Evolutionary conservation across 257 asterid species (phyloP), one percentile per base, ranked within the genome.

Genomic region (Paraleonurus japonicus): DNA sequence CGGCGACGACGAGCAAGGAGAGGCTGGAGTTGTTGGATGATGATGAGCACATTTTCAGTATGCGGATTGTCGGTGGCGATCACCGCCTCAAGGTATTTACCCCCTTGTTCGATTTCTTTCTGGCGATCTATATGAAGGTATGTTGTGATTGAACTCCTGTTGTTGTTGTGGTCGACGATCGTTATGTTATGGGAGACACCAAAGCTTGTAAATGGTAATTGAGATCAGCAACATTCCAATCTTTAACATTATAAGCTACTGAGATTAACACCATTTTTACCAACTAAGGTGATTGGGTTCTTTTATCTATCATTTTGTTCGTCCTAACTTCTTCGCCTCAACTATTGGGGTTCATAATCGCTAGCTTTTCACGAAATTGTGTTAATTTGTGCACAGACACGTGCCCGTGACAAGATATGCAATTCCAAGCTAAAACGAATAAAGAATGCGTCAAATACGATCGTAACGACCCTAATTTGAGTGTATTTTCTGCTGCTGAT

Each of bases 11-110:
- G 24, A 89, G 98, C 85, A 85, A 81, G 84, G 98, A 89, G 78
- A 84, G 98, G 48, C 75, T 92, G 77, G 98, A 92, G 82, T 78
- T 80, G 43, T 82, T 92, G 72, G 96, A 92, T 51, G 96, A 89
- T n/a, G 87, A 89, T 55, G 90, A 92, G 28, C 96, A 84, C 76
- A 81, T 92, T 69, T 83, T 92, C 50, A 83, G 95, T 30, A 80
- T 92, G 85, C 78, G 90, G 84, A 92, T 88, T 79, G 96, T 92
- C 51, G 98, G 96, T 8, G 96, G 98, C 23, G 96, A 92, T 92
- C 98, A 92, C 79, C 88, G 96, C 80, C 90, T 89, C 61, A 85
- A 82, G 96, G 96, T 90, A 79, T 47, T 53, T 0, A 3, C 19
- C n/a, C 7, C 32, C 69, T 39, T 12, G 7, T 35, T 51, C 4